Conservation (phyloP, 495 filamentous ascomycete species). For the Letharia lupina region DNA sequence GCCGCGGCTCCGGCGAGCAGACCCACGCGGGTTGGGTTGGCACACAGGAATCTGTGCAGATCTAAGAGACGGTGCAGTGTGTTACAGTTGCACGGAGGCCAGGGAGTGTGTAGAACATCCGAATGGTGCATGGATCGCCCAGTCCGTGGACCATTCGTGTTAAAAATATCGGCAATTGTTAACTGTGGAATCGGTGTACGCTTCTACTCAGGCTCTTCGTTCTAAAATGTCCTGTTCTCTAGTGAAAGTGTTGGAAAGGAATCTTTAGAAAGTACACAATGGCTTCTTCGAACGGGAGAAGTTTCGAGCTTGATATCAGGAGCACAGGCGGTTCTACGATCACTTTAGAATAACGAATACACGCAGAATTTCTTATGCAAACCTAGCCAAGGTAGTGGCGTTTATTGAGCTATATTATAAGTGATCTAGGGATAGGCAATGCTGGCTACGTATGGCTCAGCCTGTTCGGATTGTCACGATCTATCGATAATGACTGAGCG, state of each 20-base stretch:
- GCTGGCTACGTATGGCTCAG: not conserved
- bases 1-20: slow-evolving; percentile 12
- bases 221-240: not conserved
- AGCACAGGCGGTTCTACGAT: not conserved
- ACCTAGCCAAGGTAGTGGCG: not conserved
- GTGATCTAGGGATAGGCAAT: not conserved
- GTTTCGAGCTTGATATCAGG: not conserved
- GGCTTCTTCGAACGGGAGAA: not conserved
- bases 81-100: not conserved
- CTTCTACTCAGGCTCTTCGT: not conserved
- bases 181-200: not conserved
- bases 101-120: not conserved
- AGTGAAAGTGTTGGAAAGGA: not conserved
- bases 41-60: not conserved
- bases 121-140: not conserved
- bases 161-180: not conserved
- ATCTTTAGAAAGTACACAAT: not conserved
- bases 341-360: not conserved
- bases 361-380: not conserved
- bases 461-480: not conserved
- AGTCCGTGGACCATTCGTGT: not conserved
- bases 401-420: not conserved
- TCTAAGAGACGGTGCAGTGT: not conserved
- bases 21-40: slow-evolving; percentile 13
- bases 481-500: not conserved